These are phyloP conservation scores for Pholiota conissans DNA, from an alignment of 768 basidiomycete species.

Conservation along the genomic window DNA sequence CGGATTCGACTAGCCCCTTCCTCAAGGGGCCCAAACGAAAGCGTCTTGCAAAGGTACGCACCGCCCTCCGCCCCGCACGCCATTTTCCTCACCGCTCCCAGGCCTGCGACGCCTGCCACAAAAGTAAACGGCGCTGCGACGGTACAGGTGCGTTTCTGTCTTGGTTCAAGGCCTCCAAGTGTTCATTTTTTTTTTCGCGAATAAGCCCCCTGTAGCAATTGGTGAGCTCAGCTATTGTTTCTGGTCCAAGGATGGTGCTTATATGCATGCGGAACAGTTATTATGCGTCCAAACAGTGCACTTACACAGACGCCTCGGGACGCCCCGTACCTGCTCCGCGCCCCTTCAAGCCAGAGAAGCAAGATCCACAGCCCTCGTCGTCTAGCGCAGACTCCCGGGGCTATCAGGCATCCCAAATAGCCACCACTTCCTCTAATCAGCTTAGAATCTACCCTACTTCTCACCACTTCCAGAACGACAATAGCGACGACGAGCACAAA, in stretches of 20 bases:
- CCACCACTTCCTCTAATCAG: slow-evolving; percentile 27
- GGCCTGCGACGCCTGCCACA: slow-evolving; percentile 84
- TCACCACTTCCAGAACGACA: slow-evolving; percentile 22
- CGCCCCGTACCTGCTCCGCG: slow-evolving; percentile 77
- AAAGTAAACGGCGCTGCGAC: slow-evolving; percentile 82
- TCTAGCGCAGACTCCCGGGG: slow-evolving; percentile 23
- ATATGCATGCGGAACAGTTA: slow-evolving; percentile 47
- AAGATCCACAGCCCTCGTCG: slow-evolving; percentile 26
- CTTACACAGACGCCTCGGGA: slow-evolving; percentile 79
- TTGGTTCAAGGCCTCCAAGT: slow-evolving; percentile 6
- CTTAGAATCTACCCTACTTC: slow-evolving; percentile 25
- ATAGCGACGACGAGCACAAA: slow-evolving; percentile 40
- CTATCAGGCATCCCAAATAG: slow-evolving; percentile 20
- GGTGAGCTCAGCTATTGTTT: slow-evolving; percentile 41
- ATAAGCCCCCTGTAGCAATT: slow-evolving; percentile 79
- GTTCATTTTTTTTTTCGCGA: slow-evolving; percentile 14
- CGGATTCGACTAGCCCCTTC: slow-evolving; percentile 29
- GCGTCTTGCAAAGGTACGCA: slow-evolving; percentile 49
- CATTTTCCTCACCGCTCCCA: slow-evolving; percentile 18
- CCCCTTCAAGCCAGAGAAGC: slow-evolving; percentile 44
- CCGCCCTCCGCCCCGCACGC: slow-evolving; percentile 3
- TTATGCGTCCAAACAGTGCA: slow-evolving; percentile 79
- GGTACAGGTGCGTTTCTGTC: slow-evolving; percentile 59
- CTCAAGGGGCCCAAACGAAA: slow-evolving; percentile 55
- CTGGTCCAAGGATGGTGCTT: slow-evolving; percentile 7